Base-by-base conservation (phyloP, 495 filamentous ascomycete species). In the Penicillium chermesinum region DNA sequence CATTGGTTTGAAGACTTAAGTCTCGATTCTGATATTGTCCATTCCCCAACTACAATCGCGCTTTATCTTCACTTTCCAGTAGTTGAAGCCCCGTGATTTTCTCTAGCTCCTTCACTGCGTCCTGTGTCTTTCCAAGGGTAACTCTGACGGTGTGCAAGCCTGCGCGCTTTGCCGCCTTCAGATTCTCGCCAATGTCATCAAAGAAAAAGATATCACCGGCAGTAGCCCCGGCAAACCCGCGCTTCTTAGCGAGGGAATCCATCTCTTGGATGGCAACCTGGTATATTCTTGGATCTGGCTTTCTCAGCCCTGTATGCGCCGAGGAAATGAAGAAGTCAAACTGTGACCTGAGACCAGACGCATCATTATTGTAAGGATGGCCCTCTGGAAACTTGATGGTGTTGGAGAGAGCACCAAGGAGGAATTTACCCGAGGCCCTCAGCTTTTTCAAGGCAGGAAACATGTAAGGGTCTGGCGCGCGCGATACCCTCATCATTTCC, bases 171-270 rank as follows among this genome's bases (percentile, higher is more conserved):
- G 84, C 93, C 9, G 77, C 80, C 71, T 89, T 91, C 55, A 96
- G 64, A 63, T 98, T 98, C 71, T 87, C 81, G 0, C 93, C 93
- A 60, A 98, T 97, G 67, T 98, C 93, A 73, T 98, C 93, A 41
- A 96, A 64, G 65, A 98, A 97, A 14, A 95, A 71, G 38, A 95
- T 70, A 43, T 96, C 87, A 8, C 71, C 74, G 0, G 86, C 67
- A 50, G 67, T 66, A 0, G 90, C 67, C 1, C 76, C 80, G 1
- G 74, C 57, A 65, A 78, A 69, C 10, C 77, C 78, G 49, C 63
- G 73, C 43, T 66, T 66, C 64, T 69, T 72, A n/a, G 81, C 78
- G 49, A 77, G 76, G 50, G 74, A 71, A 57, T 85, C 67, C 53
- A 89, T 73, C 60, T 79, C 71, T 39, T 73, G 59, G 41, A 96